Percentiles rank a stretch among this genome's conserved stretches.
Evolutionary conservation across 2,329 filamentous ascomycete genomes (phyloP).

Genomic region (Trichoderma afroharzianum): DNA sequence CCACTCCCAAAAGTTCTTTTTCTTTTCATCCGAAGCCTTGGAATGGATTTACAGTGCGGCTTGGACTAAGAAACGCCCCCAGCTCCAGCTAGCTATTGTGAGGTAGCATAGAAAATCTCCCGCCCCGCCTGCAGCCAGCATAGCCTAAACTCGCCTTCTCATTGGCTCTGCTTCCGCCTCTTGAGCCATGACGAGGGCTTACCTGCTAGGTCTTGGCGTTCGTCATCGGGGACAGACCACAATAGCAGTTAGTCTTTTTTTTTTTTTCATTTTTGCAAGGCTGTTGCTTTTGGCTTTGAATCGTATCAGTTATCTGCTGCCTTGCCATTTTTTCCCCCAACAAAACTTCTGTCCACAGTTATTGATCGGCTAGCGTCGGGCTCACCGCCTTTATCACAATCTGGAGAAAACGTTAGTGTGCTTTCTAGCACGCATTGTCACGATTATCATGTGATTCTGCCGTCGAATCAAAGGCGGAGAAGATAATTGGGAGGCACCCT

Average conservation of each 20-base stretch:
- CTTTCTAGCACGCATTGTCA: neutral
- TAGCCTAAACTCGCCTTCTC: neutral
- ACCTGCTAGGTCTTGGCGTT: neutral
- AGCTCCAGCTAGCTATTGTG: neutral
- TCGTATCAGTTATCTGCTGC: neutral
- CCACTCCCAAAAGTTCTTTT: conserved; percentile 1
- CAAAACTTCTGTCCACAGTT: neutral
- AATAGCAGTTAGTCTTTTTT: neutral
- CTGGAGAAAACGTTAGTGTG: neutral
- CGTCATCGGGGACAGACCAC: conserved; percentile 5
- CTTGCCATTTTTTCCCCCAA: neutral
- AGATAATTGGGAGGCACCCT: neutral
- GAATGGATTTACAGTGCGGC: neutral
- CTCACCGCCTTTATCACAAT: conserved; percentile 1
- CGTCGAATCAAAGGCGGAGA: neutral
- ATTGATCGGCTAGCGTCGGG: neutral
- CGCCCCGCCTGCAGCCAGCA: conserved; percentile 7
- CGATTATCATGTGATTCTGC: conserved; percentile 15
- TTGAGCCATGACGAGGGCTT: neutral
- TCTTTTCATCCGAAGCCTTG: neutral
- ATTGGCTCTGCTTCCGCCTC: neutral
- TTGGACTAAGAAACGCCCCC: neutral
- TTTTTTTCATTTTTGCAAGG: neutral
- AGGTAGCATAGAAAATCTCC: conserved; percentile 4
- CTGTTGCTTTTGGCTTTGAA: neutral